These are phyloP conservation scores for Falciphora oryzae DNA, from an alignment of 2,329 filamentous ascomycete genomes.

Conservation along the genomic window DNA sequence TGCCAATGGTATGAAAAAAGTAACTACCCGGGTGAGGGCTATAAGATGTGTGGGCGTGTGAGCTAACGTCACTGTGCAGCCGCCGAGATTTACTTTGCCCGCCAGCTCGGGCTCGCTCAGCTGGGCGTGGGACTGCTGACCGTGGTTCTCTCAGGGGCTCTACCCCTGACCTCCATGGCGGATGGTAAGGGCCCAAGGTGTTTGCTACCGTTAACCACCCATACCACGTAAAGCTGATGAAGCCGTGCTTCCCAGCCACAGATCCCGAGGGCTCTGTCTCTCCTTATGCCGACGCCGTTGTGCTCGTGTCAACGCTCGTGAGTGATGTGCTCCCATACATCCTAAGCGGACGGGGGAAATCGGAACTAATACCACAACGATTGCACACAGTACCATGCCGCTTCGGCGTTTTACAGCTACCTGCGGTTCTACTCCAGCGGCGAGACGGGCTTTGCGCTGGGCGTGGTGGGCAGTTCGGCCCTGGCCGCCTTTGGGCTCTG, in stretches of 20 bases:
- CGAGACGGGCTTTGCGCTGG: conserved; percentile 55
- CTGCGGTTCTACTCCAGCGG: conserved; percentile 53
- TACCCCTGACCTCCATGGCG: conserved; percentile 56
- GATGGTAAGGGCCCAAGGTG: conserved; percentile 26
- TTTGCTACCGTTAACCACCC: not conserved
- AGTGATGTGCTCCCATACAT: too few relatives aligned
- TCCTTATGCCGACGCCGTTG: conserved; percentile 59
- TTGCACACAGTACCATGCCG: conserved; percentile 47
- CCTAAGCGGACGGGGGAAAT: too few relatives aligned
- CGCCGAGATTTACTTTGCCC: conserved; percentile 68
- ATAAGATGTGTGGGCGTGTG: not conserved
- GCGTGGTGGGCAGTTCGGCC: conserved; percentile 48
- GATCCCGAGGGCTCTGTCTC: conserved; percentile 38
- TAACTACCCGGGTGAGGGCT: not conserved
- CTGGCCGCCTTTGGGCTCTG: conserved; percentile 60
- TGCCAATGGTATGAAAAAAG: conserved; percentile 25
- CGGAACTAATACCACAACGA: not conserved
- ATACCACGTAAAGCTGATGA: conserved; percentile 7
- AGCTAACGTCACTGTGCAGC: conserved; percentile 28
- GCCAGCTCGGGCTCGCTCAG: conserved; percentile 62
- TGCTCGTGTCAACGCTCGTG: conserved; percentile 56
- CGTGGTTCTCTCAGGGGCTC: conserved; percentile 63
- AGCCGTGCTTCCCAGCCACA: conserved; percentile 9
- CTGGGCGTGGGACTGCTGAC: conserved; percentile 57
- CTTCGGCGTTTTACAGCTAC: conserved; percentile 62